Conservation (phyloP, 495 filamentous ascomycete genomes). For the Neurospora tetrasperma region DNA sequence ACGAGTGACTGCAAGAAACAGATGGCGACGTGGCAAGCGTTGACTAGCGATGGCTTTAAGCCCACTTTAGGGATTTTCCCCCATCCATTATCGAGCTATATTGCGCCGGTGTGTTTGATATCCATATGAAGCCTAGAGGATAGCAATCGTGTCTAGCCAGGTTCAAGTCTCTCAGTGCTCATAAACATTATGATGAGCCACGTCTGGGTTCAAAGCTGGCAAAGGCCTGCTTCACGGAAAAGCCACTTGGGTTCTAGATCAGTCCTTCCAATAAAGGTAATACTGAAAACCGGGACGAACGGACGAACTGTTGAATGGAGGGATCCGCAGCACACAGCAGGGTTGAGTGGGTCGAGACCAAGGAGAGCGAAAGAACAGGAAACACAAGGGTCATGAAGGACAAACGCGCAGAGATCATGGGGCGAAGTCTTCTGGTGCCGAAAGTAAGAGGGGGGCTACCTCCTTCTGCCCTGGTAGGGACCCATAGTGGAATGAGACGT, state of each 20-base stretch:
- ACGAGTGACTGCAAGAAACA: neutral
- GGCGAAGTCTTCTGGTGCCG: neutral
- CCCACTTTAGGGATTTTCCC: conserved; percentile 6
- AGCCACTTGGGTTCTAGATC: neutral
- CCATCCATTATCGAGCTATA: conserved; percentile 7
- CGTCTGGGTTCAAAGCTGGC: neutral
- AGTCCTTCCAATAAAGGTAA: neutral
- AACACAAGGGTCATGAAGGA: neutral
- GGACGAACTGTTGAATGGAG: neutral
- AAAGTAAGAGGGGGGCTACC: neutral
- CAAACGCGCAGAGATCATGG: neutral
- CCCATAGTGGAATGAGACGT: neutral
- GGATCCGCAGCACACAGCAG: neutral
- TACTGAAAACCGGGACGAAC: neutral
- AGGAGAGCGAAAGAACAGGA: neutral
- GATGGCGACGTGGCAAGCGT: conserved; percentile 20
- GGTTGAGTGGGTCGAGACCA: neutral
- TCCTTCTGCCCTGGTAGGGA: neutral
- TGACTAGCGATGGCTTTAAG: conserved; percentile 16
- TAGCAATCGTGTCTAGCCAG: neutral
- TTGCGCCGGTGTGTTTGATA: conserved; percentile 8
- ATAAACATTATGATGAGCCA: neutral
- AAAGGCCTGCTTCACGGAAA: neutral
- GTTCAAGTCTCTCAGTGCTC: neutral
- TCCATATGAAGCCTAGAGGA: neutral